These are phyloP conservation scores for Thelonectria rubi DNA, from an alignment of 2,329 filamentous ascomycete species.

Conservation along the genomic window DNA sequence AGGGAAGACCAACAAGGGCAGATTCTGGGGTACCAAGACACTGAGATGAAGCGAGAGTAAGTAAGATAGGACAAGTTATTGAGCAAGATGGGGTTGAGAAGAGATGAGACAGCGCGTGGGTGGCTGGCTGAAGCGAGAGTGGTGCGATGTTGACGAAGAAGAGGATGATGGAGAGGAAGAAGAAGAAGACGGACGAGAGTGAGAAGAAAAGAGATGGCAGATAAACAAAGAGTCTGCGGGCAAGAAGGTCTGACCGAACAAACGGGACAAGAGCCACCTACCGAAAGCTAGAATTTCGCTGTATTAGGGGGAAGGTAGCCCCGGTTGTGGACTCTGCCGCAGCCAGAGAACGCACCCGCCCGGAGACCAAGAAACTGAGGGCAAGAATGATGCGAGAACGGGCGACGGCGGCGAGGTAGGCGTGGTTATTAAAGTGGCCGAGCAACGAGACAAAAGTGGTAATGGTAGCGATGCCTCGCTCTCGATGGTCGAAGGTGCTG, in stretches of 20 bases:
- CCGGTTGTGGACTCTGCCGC: conserved; percentile 12
- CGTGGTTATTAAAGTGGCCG: background rate
- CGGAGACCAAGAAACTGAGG: conserved; percentile 6
- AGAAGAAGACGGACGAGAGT: conserved; percentile 25
- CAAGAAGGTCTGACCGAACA: conserved; percentile 14
- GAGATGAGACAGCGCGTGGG: conserved; percentile 43
- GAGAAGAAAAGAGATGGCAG: conserved; percentile 20
- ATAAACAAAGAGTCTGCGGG: conserved; percentile 1
- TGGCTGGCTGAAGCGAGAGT: conserved; percentile 51
- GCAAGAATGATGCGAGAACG: conserved; percentile 15
- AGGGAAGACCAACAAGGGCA: conserved; percentile 47
- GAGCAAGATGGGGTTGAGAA: conserved; percentile 61
- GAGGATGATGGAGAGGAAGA: conserved; percentile 31
- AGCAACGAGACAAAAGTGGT: conserved; percentile 1
- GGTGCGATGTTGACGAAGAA: conserved; percentile 52
- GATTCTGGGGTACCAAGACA: conserved; percentile 61
- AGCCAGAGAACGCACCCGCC: conserved; percentile 10
- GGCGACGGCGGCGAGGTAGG: conserved; percentile 7
- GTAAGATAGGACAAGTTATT: conserved; percentile 68
- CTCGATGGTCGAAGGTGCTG: conserved; percentile 6
- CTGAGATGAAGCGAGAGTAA: conserved; percentile 65
- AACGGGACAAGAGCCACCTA: conserved; percentile 30
- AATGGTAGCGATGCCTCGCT: background rate
- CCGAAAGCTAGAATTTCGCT: conserved; percentile 31
- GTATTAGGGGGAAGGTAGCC: conserved; percentile 22